Conservation (phyloP, 352 stramenopile species). For the Phytophthora fragariaefolia region DNA sequence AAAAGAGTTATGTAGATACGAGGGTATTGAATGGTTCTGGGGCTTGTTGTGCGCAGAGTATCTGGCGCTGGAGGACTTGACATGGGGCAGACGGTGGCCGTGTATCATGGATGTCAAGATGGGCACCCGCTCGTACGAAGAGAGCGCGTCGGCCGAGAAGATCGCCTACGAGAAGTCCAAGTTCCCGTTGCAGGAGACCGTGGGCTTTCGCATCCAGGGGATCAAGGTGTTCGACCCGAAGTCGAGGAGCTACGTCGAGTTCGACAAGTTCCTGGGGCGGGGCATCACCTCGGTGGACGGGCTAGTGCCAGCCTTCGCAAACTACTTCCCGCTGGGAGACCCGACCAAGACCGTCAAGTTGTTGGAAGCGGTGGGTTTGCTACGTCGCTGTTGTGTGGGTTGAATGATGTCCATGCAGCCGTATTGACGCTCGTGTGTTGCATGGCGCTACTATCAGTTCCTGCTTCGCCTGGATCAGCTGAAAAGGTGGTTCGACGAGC, state of each 20-base stretch:
- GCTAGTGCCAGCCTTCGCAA: slow-evolving; percentile 70
- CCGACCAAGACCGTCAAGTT: slow-evolving; percentile 37
- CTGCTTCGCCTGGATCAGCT: slow-evolving; percentile 68
- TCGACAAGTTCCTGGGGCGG: slow-evolving; percentile 91
- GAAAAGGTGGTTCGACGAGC: slow-evolving; percentile 78
- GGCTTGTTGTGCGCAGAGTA: slow-evolving; percentile 60
- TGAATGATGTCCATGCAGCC: too few relatives aligned
- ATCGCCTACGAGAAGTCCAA: slow-evolving; percentile 91
- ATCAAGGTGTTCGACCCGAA: slow-evolving; percentile 88
- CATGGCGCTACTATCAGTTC: slow-evolving; percentile 48
- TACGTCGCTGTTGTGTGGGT: slow-evolving; percentile 2
- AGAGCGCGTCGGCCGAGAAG: slow-evolving; percentile 88
- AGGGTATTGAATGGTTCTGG: neutral
- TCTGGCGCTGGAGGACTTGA: slow-evolving; percentile 92
- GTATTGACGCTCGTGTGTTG: slow-evolving; percentile 7
- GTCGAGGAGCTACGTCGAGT: slow-evolving; percentile 68
- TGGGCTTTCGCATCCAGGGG: slow-evolving; percentile 95
- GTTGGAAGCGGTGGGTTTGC: slow-evolving; percentile 48
- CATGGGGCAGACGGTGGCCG: slow-evolving; percentile 76
- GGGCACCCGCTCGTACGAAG: slow-evolving; percentile 94
- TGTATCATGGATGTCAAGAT: slow-evolving; percentile 98
- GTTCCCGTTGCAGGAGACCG: slow-evolving; percentile 90
- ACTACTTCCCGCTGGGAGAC: slow-evolving; percentile 77
- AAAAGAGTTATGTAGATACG: neutral
- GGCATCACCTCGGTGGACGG: slow-evolving; percentile 57